phyloP scores from a whole-genome alignment of 139 green algal species.

The Chlamydomonas schloesseri region DNA sequence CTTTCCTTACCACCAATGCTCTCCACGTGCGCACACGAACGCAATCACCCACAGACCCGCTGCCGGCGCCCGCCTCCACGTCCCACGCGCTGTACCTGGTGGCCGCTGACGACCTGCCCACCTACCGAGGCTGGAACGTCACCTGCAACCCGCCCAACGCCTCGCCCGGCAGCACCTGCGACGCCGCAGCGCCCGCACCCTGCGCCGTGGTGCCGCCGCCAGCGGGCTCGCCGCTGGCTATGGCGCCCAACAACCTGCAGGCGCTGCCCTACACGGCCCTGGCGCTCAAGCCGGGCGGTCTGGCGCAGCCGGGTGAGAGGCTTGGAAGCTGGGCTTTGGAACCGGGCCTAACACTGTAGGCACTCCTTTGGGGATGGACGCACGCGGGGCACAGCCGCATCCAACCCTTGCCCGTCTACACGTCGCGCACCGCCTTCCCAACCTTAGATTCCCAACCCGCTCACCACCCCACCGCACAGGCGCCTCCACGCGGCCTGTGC shows the following conservation, averaged over 20 bases:
- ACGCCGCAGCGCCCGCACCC: not conserved
- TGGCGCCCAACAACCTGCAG: constrained; percentile 40
- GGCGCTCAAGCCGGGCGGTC: too few species aligned
- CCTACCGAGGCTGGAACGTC: constrained; percentile 58
- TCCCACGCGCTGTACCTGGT: constrained; percentile 53
- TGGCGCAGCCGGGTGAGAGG: too few species aligned
- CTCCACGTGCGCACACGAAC: too few species aligned
- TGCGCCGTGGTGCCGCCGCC: constrained; percentile 37
- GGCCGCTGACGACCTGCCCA: constrained; percentile 59
- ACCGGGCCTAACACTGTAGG: too few species aligned
- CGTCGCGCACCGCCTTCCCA: too few species aligned
- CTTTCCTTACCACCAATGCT: too few species aligned
- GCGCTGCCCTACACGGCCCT: not conserved
- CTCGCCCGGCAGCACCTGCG: constrained; percentile 33
- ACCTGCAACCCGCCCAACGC: constrained; percentile 32
- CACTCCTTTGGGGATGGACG: too few species aligned
- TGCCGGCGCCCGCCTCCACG: not conserved
- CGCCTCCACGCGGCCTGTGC: not conserved
- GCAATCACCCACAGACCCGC: constrained; percentile 12
- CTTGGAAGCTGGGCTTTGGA: too few species aligned
- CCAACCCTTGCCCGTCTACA: too few species aligned
- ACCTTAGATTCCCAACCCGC: not conserved
- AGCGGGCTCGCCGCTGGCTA: not conserved
- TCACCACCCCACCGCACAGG: too few species aligned
- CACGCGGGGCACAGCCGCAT: too few species aligned